Base-by-base conservation (phyloP, 176 grass and related monocot species). In the Oryza coarctata region DNA sequence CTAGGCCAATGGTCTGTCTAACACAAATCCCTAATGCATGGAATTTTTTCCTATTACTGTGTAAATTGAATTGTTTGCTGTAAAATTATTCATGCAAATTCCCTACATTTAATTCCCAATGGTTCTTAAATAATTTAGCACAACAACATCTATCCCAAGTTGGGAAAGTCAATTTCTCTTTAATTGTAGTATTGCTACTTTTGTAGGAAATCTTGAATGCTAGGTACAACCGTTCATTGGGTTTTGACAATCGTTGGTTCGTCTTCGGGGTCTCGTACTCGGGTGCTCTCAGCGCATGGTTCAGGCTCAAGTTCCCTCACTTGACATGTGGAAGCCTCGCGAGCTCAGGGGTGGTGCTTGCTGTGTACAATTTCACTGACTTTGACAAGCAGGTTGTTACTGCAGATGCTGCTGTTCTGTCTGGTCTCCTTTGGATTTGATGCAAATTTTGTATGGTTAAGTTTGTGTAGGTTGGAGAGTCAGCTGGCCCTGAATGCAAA, bases 371-470 rank as follows among this genome's bases (percentile, higher is more conserved):
- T 73, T 98, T 91, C 82, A 90, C 87, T 9, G 95, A 91, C 55
- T 98, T 98, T 82, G 95, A 98, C 82, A 92, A 93, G 50, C 95
- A 98, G 95, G 95, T 97, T 55, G n/a, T n/a, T n/a, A n/a, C n/a
- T n/a, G n/a, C n/a, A n/a, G n/a, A 57, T 78, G 44, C 49, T 73
- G 47, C 14, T 82, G 52, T 75, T 75, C 28, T 36, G 14, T 63
- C 63, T 77, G 31, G 1, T 80, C 8, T 65, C 25, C 38, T 74
- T 78, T 64, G 7, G 13, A 52, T 9, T 41, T 25, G 55, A 36
- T 36, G 32, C 32, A n/a, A n/a, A n/a, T n/a, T n/a, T n/a, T n/a
- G n/a, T n/a, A n/a, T n/a, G n/a, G n/a, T n/a, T n/a, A 43, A 39
- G 8, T 81, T 83, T 78, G 2, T 70, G 68, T 44, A 98, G 95